A percentile compares a stretch with the other conserved stretches of the same genome.
These are phyloP conservation scores for Planoprotostelium fungivorum DNA, from an alignment of 78 protist species.

Conservation along the genomic window DNA sequence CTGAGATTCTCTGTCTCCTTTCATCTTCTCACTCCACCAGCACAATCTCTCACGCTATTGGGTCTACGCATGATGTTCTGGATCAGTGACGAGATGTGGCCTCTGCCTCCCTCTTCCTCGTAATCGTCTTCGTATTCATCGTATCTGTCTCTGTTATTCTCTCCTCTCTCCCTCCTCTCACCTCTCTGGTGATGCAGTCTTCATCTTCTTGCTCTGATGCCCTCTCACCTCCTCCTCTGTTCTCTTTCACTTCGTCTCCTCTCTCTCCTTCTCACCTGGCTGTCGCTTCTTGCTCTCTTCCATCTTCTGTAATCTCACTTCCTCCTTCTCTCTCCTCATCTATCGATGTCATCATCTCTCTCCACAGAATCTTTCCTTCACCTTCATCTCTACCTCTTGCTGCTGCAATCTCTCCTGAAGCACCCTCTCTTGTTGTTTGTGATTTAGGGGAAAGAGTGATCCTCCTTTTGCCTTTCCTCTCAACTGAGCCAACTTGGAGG, in stretches of 20 bases:
- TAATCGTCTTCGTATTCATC: not conserved
- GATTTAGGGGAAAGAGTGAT: not conserved
- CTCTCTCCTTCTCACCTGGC: not conserved
- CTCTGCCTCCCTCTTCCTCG: not conserved
- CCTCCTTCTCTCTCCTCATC: not conserved
- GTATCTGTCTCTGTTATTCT: not conserved
- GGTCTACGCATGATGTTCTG: not conserved
- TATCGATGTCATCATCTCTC: not conserved
- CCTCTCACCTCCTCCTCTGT: not conserved
- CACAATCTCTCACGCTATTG: not conserved
- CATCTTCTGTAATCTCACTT: not conserved
- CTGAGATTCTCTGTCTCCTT: not conserved
- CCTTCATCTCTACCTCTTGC: not conserved
- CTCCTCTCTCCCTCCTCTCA: not conserved
- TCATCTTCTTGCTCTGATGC: no score
- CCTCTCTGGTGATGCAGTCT: no score
- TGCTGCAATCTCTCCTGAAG: not conserved
- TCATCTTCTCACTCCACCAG: not conserved
- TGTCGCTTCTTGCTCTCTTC: not conserved
- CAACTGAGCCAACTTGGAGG: not conserved
- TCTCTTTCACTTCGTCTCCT: not conserved
- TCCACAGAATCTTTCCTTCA: not conserved
- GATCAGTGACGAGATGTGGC: not conserved
- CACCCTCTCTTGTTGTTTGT: not conserved
- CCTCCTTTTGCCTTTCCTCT: not conserved